Percentiles rank a stretch among this genome's conserved stretches.
Evolutionary conservation across 192 early-diverging fungal species (phyloP).

Genomic region (Jimgerdemannia flammicorona): DNA sequence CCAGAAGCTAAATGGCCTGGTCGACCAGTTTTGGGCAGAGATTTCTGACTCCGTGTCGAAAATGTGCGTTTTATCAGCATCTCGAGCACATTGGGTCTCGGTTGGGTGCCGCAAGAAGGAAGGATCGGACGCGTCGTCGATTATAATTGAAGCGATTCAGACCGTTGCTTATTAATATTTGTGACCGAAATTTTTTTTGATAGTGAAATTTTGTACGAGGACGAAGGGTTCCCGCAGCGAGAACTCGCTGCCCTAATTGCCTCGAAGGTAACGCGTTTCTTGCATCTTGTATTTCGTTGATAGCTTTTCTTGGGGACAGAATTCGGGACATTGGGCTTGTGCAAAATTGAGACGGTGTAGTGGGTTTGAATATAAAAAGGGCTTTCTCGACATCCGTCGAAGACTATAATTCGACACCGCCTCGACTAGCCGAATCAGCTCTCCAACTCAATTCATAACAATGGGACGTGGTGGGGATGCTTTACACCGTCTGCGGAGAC

Average conservation of each 20-base stretch:
- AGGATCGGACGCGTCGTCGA: not conserved
- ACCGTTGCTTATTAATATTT: constrained; percentile 2
- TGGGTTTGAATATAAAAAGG: too few species aligned
- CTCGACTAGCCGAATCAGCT: not conserved
- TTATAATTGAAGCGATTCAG: not conserved
- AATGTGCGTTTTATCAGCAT: constrained; percentile 57
- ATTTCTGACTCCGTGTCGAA: constrained; percentile 90
- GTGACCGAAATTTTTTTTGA: constrained; percentile 9
- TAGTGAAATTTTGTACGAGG: constrained; percentile 95
- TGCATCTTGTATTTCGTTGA: not conserved
- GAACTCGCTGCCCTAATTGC: constrained; percentile 93
- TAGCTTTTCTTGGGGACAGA: not conserved
- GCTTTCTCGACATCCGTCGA: too few species aligned
- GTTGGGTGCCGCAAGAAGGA: not conserved
- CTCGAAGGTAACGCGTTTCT: constrained; percentile 69
- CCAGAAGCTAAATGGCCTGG: constrained; percentile 81
- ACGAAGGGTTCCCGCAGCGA: constrained; percentile 78
- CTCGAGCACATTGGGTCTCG: not conserved
- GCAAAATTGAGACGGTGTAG: too few species aligned
- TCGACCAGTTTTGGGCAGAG: constrained; percentile 98
- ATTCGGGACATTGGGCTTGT: too few species aligned
- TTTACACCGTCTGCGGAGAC: too few species aligned
- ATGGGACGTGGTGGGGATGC: too few species aligned
- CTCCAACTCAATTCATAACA: too few species aligned
- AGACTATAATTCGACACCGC: not conserved